Percentiles rank a stretch among this genome's conserved stretches.
These are phyloP conservation scores for Aspergillus ochraceus DNA, from an alignment of 2,329 filamentous ascomycete genomes.

Conservation along the genomic window DNA sequence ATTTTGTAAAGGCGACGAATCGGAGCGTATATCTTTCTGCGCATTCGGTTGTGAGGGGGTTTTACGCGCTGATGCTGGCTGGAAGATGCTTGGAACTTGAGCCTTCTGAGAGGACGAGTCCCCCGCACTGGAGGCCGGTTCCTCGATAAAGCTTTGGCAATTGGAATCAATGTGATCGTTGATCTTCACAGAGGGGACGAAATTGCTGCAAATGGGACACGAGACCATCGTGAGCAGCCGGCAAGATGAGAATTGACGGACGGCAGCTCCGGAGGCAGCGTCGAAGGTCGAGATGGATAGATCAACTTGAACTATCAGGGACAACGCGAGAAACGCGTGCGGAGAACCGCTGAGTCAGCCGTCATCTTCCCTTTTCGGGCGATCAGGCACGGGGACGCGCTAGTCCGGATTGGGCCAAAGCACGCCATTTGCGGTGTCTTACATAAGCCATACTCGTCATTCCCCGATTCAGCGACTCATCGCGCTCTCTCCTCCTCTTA, in stretches of 20 bases:
- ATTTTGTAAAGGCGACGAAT: slow-evolving; percentile 27
- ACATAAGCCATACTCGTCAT: background rate
- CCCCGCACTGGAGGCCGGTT: slow-evolving; percentile 47
- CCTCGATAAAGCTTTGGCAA: slow-evolving; percentile 67
- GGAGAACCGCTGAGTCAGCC: slow-evolving; percentile 7
- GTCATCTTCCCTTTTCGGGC: background rate
- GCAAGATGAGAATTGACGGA: background rate
- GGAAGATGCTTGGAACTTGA: slow-evolving; percentile 56
- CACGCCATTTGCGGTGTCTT: background rate
- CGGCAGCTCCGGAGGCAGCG: background rate
- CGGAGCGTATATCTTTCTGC: slow-evolving; percentile 23
- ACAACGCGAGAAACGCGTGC: slow-evolving; percentile 11
- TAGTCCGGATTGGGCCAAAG: background rate
- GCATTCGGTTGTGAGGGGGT: slow-evolving; percentile 28
- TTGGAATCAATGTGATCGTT: slow-evolving; percentile 88
- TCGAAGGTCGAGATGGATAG: background rate
- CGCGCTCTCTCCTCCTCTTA: background rate
- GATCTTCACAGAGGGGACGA: slow-evolving; percentile 59
- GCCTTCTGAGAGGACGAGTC: slow-evolving; percentile 39
- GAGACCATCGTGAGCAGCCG: slow-evolving; percentile 54
- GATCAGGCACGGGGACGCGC: background rate
- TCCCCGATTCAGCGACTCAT: background rate
- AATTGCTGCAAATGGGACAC: slow-evolving; percentile 78
- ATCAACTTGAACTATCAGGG: background rate
- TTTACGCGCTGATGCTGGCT: slow-evolving; percentile 50